Base-by-base conservation (phyloP, 2,329 filamentous ascomycete species). In the Ophiostoma himal-ulmi region DNA sequence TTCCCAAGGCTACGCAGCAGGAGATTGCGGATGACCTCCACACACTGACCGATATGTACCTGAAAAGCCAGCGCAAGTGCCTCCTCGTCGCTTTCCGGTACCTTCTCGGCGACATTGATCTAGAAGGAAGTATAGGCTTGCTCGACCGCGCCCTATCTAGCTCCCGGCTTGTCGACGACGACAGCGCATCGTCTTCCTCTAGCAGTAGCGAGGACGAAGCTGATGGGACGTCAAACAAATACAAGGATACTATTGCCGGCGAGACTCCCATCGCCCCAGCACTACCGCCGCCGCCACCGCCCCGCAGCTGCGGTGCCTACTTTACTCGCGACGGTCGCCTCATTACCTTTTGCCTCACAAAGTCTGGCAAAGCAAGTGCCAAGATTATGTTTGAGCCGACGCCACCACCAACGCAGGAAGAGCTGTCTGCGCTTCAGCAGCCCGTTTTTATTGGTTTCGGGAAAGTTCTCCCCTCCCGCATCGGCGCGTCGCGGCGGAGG, bases 331-430 rank as follows among this genome's bases (percentile, higher is more conserved):
- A 88, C 74, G 89, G 89, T 8, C 84, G 84, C 57, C 79, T 91
- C 1, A 83, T 88, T 5, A 90, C 88, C 75, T 91, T 91, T 78
- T 91, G 91, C 75, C 88, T 88, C 1, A 88, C 88, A 0, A 90
- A 89, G 73, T 88, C 90, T 75, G 85, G 87, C 76, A 88, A 85
- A 73, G 83, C 84, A 20, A 83, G 80, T 48, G 83, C 81, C 2
- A 68, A 71, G 62, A 69, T 85, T 6, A 81, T 86, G 65, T 83
- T 83, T 20, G 81, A 81, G 1, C 79, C 82, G 1, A 78, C 80
- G 36, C 81, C 85, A 68, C 75, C 82, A 2, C 71, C 71, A 20
- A 71, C 73, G 3, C 30, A 30, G 37, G 71, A 71, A 10, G 73
- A 74, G 52, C 34, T 70, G 20, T 73, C 69, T 13, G 73, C 71